Evolutionary conservation across 352 stramenopile genomes (phyloP).

Genomic region (Elongisporangium undulatum): DNA sequence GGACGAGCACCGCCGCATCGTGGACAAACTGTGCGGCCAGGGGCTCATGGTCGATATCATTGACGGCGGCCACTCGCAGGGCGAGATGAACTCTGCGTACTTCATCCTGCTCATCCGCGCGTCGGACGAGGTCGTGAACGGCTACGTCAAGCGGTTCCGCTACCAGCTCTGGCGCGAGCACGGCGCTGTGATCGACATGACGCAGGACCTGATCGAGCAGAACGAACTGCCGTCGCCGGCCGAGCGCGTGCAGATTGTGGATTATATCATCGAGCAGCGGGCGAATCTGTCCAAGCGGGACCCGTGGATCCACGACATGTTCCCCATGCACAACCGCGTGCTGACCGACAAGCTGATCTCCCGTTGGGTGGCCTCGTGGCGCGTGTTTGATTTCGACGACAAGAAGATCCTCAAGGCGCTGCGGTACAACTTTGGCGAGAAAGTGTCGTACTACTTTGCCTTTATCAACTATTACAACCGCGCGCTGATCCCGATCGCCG

Average conservation of each 20-base stretch:
- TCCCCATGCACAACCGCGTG: conserved; percentile 76
- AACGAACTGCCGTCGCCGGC: conserved; percentile 62
- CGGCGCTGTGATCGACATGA: conserved; percentile 71
- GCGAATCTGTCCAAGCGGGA: conserved; percentile 52
- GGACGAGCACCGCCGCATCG: conserved; percentile 76
- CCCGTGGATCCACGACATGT: conserved; percentile 77
- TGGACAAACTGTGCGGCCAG: conserved; percentile 69
- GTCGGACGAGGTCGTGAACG: conserved; percentile 50
- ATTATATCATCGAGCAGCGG: conserved; percentile 79
- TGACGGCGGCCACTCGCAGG: conserved; percentile 72
- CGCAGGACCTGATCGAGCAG: conserved; percentile 62
- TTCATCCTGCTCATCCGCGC: conserved; percentile 73
- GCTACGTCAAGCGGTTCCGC: conserved; percentile 60
- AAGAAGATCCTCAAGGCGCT: conserved; percentile 62
- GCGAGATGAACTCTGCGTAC: conserved; percentile 78
- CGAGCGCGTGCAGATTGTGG: conserved; percentile 81
- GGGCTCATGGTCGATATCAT: conserved; percentile 81
- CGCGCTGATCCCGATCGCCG: conserved; percentile 67
- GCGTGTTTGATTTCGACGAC: conserved; percentile 42
- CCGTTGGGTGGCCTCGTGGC: conserved; percentile 62
- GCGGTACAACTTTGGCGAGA: conserved; percentile 81
- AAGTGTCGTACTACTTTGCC: conserved; percentile 86
- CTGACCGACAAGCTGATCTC: conserved; percentile 64
- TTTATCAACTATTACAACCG: conserved; percentile 85
- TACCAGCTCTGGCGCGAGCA: conserved; percentile 78